Percentiles rank a stretch among this genome's conserved stretches.
Conservation (phyloP, 345 rosid genomes). For the Anastatica hierochuntica region DNA sequence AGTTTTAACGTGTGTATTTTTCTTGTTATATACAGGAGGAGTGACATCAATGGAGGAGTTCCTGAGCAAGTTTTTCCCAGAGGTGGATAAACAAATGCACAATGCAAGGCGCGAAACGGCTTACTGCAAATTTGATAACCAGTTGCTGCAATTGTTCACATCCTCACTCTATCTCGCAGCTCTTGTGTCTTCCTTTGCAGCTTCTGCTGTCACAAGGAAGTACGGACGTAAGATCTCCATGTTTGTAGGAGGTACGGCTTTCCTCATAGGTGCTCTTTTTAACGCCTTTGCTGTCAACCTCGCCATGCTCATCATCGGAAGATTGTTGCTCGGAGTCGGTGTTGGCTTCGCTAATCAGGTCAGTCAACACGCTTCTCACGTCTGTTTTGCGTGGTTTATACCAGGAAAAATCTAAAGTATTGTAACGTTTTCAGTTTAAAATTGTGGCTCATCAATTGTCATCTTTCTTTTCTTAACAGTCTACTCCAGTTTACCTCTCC, state of each 20-base stretch:
- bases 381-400: background rate
- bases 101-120: conserved; percentile 13
- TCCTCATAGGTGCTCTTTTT: conserved; percentile 32
- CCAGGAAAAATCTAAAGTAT: no score
- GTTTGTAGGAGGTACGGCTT: conserved; percentile 39
- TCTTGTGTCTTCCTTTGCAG: conserved; percentile 36
- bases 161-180: conserved; percentile 50
- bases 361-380: no score
- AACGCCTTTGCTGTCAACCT: conserved; percentile 34
- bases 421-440: no score
- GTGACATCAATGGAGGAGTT: conserved; percentile 51
- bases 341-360: conserved; percentile 58
- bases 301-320: conserved; percentile 41
- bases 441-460: background rate
- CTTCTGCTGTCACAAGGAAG: conserved; percentile 34
- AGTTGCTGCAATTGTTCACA: conserved; percentile 35
- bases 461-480: conserved; percentile 19
- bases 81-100: conserved; percentile 25
- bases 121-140: conserved; percentile 47
- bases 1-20: no score
- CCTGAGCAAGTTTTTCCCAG: conserved; percentile 37
- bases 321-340: conserved; percentile 47
- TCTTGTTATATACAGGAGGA: conserved; percentile 36
- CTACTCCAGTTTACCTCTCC: conserved; percentile 49
- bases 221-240: conserved; percentile 48